Evolutionary conservation across 768 basidiomycete species (phyloP).

Genomic region (Tylopilus sp.): DNA sequence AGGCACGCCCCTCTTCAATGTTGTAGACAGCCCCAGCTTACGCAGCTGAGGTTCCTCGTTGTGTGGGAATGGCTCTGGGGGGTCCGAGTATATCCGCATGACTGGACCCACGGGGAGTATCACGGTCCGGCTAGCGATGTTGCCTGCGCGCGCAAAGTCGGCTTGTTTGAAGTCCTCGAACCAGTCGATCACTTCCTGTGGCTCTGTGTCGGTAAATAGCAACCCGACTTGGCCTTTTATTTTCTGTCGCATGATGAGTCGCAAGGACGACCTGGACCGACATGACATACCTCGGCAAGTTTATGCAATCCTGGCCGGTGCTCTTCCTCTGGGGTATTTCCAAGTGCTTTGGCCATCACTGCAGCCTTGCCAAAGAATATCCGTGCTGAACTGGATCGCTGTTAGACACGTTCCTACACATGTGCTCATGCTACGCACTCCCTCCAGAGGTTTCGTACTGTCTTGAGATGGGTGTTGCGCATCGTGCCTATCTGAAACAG

Average conservation of each 20-base stretch:
- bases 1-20: constrained; percentile 84
- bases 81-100: constrained; percentile 74
- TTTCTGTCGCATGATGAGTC: constrained; percentile 48
- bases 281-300: constrained; percentile 68
- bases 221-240: constrained; percentile 95
- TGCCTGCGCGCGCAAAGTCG: constrained; percentile 90
- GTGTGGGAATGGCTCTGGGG: constrained; percentile 89
- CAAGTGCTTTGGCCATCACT: constrained; percentile 96
- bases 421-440: constrained; percentile 48
- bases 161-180: constrained; percentile 86
- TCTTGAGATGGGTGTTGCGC: constrained; percentile 93
- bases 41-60: constrained; percentile 97
- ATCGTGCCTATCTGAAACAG: constrained; percentile 93
- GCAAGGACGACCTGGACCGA: background rate
- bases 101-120: constrained; percentile 81
- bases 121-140: constrained; percentile 70
- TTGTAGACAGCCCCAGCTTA: constrained; percentile 83
- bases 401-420: constrained; percentile 5
- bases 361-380: constrained; percentile 85
- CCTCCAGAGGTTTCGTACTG: constrained; percentile 91
- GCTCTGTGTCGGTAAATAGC: constrained; percentile 86
- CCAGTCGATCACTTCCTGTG: constrained; percentile 92
- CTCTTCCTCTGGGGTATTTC: constrained; percentile 83
- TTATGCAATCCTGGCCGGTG: constrained; percentile 73
- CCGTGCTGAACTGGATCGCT: constrained; percentile 53